Evolutionary conservation across 371 early-diverging fungal species (phyloP), one percentile per base, ranked within the genome.

Genomic region (Dentiscutata heterogama): DNA sequence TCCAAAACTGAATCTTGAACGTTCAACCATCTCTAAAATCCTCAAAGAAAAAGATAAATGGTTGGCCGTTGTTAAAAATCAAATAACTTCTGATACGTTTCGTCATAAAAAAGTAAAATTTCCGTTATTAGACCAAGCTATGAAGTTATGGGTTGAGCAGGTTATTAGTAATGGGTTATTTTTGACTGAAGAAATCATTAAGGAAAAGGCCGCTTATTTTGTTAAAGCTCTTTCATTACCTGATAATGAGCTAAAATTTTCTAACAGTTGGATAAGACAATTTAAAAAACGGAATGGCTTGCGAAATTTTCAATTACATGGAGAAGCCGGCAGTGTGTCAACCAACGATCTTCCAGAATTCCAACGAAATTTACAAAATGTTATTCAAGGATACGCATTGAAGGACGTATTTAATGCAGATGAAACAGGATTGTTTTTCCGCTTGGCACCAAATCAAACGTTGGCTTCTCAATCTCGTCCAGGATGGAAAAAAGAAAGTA

Each of bases 231-330:
- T 72, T 72, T 22, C 7, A 25, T 42, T 72, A 42, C 53, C 7
- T 6, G 73, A 72, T n/a, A 72, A 22, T 20, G 18, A 50, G 20
- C 50, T 72, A 20, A n/a, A 1, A 10, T 72, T 72, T 72, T 72
- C 53, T 50, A 72, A 72, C 11, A n/a, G 50, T 20, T 72, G 73
- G 73, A 5, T 72, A 14, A 20, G 16, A 27, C 31, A 72, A 72
- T 72, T 72, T 51, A 72, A 72, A 72, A 72, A 72, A 53, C 22
- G 22, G n/a, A 72, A 72, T 53, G n/a, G 20, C 20, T 22, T 72
- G 14, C 10, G 5, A 27, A 67, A 14, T 10, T 60, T 67, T 67
- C 29, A 13, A 8, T 10, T 53, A n/a, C 42, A 72, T 25, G 22
- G 53, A 20, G 22, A 72, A 46, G 35, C 73, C 18, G 73, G 51